Percentiles rank a stretch among this genome's conserved stretches.
Conservation (phyloP, 345 rosid genomes). For the Chamaenerion angustifolium region DNA sequence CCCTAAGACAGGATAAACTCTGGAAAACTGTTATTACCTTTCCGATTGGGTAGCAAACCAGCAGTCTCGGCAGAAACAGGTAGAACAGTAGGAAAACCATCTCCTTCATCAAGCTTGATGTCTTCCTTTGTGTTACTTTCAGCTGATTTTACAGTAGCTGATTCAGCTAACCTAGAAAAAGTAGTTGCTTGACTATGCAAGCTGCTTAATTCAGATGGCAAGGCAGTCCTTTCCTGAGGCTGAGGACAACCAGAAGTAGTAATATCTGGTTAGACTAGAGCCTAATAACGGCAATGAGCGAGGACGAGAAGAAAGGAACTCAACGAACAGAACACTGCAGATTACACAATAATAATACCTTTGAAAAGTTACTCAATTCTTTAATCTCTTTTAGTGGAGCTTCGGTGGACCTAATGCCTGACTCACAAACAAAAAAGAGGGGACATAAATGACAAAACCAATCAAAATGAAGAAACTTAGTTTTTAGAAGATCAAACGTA, state of each 20-base stretch:
- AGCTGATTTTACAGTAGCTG: conserved; percentile 17
- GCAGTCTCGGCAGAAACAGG: conserved; percentile 81
- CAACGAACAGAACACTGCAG: not conserved
- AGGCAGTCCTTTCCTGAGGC: conserved; percentile 17
- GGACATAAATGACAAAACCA: not conserved
- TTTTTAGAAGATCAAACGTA: conserved; percentile 6
- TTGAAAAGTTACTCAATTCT: conserved; percentile 16
- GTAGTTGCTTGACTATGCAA: conserved; percentile 63
- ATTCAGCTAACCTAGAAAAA: conserved; percentile 52
- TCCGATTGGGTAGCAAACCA: conserved; percentile 52
- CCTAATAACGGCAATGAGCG: conserved; percentile 1
- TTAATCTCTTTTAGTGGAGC: conserved; percentile 11
- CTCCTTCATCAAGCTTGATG: conserved; percentile 16
- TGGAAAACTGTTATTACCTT: conserved; percentile 20
- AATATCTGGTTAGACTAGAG: not conserved
- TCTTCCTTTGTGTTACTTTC: conserved; percentile 15
- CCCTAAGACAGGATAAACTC: not conserved
- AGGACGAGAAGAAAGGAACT: not conserved
- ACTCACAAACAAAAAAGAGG: conserved; percentile 6
- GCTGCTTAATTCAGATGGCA: conserved; percentile 21
- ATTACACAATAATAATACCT: conserved; percentile 22
- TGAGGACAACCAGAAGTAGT: conserved; percentile 3
- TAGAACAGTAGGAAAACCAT: conserved; percentile 29
- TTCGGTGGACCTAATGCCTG: conserved; percentile 12
- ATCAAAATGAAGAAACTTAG: not conserved